Percentiles rank a stretch among this genome's conserved stretches.
phyloP scores from a whole-genome alignment of 1,139 yeast species.

The Magnusiomyces clavatus region DNA sequence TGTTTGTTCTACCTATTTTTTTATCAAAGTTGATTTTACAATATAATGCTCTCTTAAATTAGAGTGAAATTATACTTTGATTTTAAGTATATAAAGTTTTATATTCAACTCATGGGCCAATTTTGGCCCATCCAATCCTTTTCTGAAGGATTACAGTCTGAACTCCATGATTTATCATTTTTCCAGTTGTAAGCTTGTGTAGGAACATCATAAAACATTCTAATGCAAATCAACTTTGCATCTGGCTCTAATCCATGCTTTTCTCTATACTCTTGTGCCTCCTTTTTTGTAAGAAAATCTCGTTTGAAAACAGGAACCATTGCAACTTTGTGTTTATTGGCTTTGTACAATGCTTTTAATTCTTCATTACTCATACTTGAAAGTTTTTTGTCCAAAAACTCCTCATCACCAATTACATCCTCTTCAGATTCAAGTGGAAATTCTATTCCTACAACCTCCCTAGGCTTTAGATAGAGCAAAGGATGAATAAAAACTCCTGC shows the following conservation, averaged over 20 bases:
- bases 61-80: too few species aligned
- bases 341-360: neutral
- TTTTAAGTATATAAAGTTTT: too few species aligned
- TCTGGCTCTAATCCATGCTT: neutral
- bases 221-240: slow-evolving; percentile 12
- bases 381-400: neutral
- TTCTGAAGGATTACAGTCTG: neutral
- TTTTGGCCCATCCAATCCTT: neutral
- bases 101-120: neutral
- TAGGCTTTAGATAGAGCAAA: slow-evolving; percentile 8
- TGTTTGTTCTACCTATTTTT: too few species aligned
- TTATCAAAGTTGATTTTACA: too few species aligned
- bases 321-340: slow-evolving; percentile 5
- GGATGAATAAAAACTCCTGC: slow-evolving; percentile 28
- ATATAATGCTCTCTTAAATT: too few species aligned
- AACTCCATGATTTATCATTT: neutral
- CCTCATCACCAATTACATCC: neutral
- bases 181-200: slow-evolving; percentile 16
- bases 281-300: slow-evolving; percentile 9
- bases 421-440: too few species aligned
- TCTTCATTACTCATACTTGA: neutral
- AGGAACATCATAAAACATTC: slow-evolving; percentile 28
- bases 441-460: neutral
- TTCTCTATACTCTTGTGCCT: neutral
- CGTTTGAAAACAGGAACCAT: slow-evolving; percentile 19